A percentile compares a stretch with the other conserved stretches of the same genome.
Conservation (phyloP, 2,329 filamentous ascomycete species). For the Nemania serpens region DNA sequence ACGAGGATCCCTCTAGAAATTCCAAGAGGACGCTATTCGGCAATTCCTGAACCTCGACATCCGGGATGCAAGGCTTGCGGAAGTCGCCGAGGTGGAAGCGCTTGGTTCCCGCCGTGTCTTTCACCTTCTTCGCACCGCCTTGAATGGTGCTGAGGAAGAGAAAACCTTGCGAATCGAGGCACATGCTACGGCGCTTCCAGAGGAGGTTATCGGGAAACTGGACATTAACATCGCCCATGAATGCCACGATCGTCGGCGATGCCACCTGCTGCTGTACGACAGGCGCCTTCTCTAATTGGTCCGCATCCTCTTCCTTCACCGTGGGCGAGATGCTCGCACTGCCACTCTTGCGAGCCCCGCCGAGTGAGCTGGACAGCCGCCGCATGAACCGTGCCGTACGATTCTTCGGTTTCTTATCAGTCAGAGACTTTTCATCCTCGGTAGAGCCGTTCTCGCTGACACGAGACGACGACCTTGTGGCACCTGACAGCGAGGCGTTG, state of each 20-base stretch:
- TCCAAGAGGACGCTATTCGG: slow-evolving; percentile 78
- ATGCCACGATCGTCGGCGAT: slow-evolving; percentile 59
- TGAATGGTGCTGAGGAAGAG: slow-evolving; percentile 77
- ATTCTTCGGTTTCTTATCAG: slow-evolving; percentile 53
- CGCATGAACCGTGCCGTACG: slow-evolving; percentile 63
- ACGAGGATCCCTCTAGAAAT: slow-evolving; percentile 62
- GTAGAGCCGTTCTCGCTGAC: slow-evolving; percentile 53
- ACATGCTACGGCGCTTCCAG: slow-evolving; percentile 92
- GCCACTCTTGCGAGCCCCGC: slow-evolving; percentile 51
- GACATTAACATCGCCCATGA: slow-evolving; percentile 90
- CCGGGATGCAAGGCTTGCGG: slow-evolving; percentile 76
- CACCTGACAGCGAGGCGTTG: slow-evolving; percentile 29
- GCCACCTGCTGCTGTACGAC: slow-evolving; percentile 32
- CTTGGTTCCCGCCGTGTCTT: slow-evolving; percentile 63
- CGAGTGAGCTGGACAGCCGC: slow-evolving; percentile 60
- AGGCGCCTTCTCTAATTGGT: slow-evolving; percentile 39
- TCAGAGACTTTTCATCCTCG: slow-evolving; percentile 51
- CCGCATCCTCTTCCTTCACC: slow-evolving; percentile 54
- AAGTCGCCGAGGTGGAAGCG: slow-evolving; percentile 88
- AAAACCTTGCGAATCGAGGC: slow-evolving; percentile 81
- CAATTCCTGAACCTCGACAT: slow-evolving; percentile 90
- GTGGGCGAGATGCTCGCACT: slow-evolving; percentile 55
- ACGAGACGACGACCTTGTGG: slow-evolving; percentile 47
- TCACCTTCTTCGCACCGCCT: slow-evolving; percentile 58
- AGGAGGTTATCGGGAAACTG: slow-evolving; percentile 95